These are phyloP conservation scores for Oryza australiensis DNA, from an alignment of 176 grass and related monocot species.

Conservation along the genomic window DNA sequence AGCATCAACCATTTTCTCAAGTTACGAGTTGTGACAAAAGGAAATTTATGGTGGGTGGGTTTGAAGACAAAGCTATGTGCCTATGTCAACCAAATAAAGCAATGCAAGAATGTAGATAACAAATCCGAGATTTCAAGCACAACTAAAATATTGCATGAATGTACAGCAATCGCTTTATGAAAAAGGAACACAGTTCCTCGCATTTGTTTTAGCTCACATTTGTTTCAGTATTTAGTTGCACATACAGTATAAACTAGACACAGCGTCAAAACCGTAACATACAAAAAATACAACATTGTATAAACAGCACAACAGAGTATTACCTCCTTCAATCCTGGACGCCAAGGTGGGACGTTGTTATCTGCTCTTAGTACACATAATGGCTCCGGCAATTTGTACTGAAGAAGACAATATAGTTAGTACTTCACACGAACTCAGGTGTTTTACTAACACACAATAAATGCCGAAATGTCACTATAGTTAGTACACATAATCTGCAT, in stretches of 20 bases:
- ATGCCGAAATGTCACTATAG: neutral
- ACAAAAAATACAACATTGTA: neutral
- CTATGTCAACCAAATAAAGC: neutral
- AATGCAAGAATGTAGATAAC: neutral
- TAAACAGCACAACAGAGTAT: neutral
- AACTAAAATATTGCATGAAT: neutral
- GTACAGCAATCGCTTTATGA: neutral
- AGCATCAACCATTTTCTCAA: neutral
- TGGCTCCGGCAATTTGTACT: slow-evolving; percentile 93
- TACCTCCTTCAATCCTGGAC: slow-evolving; percentile 80
- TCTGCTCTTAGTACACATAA: slow-evolving; percentile 79
- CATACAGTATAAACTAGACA: neutral
- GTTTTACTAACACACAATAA: neutral
- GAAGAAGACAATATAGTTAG: slow-evolving; percentile 38
- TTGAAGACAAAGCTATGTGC: too few species aligned
- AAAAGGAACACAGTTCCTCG: neutral
- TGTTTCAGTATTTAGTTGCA: neutral
- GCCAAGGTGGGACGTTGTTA: slow-evolving; percentile 95
- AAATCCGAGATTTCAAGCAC: neutral
- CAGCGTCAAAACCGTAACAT: neutral
- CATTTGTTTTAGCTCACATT: neutral
- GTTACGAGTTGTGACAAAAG: too few species aligned
- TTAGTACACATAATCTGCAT: neutral
- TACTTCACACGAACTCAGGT: neutral
- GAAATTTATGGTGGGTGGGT: too few species aligned